Conservation (phyloP, 108 stramenopile genomes). For the Pinguiococcus pyrenoidosus region DNA sequence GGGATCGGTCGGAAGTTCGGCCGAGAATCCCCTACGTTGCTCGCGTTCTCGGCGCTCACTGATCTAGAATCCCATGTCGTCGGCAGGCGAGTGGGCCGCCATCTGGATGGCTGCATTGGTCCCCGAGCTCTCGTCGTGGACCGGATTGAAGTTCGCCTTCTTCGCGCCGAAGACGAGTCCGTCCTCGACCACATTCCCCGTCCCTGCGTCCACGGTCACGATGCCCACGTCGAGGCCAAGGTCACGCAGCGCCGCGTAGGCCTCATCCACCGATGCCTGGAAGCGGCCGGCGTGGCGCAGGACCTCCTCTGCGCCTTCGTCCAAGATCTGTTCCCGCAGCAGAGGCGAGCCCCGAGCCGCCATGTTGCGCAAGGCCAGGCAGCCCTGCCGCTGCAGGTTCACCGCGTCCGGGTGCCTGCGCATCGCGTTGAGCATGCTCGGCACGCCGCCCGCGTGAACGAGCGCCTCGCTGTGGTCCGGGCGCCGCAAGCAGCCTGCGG, state of each 20-base stretch:
- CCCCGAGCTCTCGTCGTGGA: too few species aligned
- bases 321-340: slow-evolving; percentile 44
- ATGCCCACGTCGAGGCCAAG: slow-evolving; percentile 50
- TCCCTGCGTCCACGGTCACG: neutral
- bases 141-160: too few species aligned
- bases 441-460: slow-evolving; percentile 34
- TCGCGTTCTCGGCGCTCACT: too few species aligned
- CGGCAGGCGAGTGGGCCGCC: too few species aligned
- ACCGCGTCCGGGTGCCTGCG: slow-evolving; percentile 41
- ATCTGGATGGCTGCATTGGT: too few species aligned
- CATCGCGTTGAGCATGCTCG: slow-evolving; percentile 51
- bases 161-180: too few species aligned
- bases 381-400: slow-evolving; percentile 60
- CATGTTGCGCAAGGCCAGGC: slow-evolving; percentile 65
- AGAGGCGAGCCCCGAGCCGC: slow-evolving; percentile 40
- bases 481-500: slow-evolving; percentile 64
- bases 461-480: slow-evolving; percentile 56
- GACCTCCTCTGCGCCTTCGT: slow-evolving; percentile 56
- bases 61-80: too few species aligned
- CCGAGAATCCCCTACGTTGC: too few species aligned
- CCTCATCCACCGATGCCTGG: slow-evolving; percentile 70
- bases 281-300: slow-evolving; percentile 54
- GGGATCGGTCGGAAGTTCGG: too few species aligned
- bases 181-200: neutral
- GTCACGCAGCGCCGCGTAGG: slow-evolving; percentile 74